Evolutionary conservation across 1,139 yeast genomes (phyloP), one percentile per base, ranked within the genome.

Genomic region (Kodamaea arcana): DNA sequence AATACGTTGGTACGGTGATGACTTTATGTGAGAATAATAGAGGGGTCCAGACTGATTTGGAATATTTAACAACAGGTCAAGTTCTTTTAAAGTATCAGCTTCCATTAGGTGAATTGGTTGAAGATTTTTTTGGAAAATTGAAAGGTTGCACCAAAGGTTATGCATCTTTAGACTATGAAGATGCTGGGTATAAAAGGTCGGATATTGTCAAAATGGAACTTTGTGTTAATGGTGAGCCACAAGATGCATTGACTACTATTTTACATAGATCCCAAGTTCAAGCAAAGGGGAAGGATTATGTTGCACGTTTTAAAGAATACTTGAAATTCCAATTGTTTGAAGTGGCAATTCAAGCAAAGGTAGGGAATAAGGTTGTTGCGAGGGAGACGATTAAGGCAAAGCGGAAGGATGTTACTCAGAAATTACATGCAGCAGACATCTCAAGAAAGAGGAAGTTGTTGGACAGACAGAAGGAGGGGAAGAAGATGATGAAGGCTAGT

Each of bases 151-250:
- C 97, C 0, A 78, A 81, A 50, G 98, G 98, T 1, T 92, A 86
- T 58, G 98, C 96, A 0, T 83, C 96, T 0, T 66, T 92, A 37
- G 98, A 92, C 58, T 92, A 92, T 52, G 97, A 92, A 50, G 97
- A 92, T 53, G 80, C 84, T 2, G 98, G 97, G 0, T 92, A 88
- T 58, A 70, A 66, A 44, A 72, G 77, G 25, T 78, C 95, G 1
- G 90, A 85, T 50, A 77, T 92, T 22, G 92, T 86, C 28, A 92
- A 92, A 52, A 65, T 92, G 65, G 97, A 90, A 54, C 70, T 92
- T 30, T 69, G 94, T 43, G 95, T 92, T 8, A 92, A 92, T 55
- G 96, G 97, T 2, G 79, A 69, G 32, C 79, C 95, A 13, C 86
- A 92, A 33, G 98, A 92, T 65, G 97, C 98, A 0, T 69, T 92